These are phyloP conservation scores for Pseudogymnoascus sp. DNA, from an alignment of 2,329 filamentous ascomycete genomes.

Conservation along the genomic window DNA sequence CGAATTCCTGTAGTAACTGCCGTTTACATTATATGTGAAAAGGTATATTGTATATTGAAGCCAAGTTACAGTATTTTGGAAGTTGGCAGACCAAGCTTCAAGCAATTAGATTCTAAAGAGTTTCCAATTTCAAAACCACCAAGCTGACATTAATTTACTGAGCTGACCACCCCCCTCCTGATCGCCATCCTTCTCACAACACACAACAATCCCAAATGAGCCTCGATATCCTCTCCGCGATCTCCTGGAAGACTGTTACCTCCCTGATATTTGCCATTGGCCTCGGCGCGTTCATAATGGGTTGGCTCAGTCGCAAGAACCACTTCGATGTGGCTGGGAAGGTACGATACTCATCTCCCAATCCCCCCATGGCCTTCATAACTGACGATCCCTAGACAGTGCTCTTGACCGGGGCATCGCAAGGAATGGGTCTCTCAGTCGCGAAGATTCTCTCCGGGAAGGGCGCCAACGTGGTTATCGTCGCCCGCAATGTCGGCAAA, in stretches of 20 bases:
- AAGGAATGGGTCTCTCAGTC: constrained; percentile 78
- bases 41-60: neutral
- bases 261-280: constrained; percentile 1
- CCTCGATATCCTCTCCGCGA: neutral
- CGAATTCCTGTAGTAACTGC: neutral
- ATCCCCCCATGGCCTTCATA: neutral
- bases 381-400: constrained; percentile 53
- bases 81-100: neutral
- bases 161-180: neutral
- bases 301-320: constrained; percentile 13
- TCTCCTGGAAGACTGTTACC: constrained; percentile 1
- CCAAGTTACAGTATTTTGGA: neutral
- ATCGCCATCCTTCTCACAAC: neutral
- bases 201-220: constrained; percentile 6
- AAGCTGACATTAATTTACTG: neutral
- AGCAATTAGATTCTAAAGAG: neutral
- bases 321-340: constrained; percentile 16
- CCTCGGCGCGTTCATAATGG: constrained; percentile 15
- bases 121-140: neutral
- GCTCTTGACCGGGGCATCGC: constrained; percentile 81
- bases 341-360: constrained; percentile 8
- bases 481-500: constrained; percentile 68
- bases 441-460: constrained; percentile 68
- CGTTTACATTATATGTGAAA: neutral
- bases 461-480: constrained; percentile 79